Evolutionary conservation across 371 early-diverging fungal species (phyloP).

Genomic region (Syncephalastrum monosporum): DNA sequence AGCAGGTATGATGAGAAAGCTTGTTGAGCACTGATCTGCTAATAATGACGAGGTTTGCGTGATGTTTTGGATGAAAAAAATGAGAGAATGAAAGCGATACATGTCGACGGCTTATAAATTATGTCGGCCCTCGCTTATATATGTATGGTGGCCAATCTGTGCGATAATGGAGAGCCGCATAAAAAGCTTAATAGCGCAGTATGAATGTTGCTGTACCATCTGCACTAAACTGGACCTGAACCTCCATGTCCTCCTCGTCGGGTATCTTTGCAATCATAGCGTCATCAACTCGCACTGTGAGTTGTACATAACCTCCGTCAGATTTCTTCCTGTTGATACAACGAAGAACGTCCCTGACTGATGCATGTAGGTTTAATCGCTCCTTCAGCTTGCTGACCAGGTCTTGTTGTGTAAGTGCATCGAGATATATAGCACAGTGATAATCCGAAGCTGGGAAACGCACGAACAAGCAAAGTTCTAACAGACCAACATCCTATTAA

Average conservation of each 20-base stretch:
- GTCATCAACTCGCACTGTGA: constrained; percentile 48
- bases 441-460: constrained; percentile 41
- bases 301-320: constrained; percentile 3
- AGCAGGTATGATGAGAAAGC: too few species aligned
- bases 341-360: constrained; percentile 33
- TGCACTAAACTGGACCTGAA: constrained; percentile 40
- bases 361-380: constrained; percentile 27
- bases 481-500: too few species aligned
- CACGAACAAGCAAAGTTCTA: constrained; percentile 52
- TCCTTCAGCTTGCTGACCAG: constrained; percentile 28
- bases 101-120: too few species aligned
- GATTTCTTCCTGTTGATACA: constrained; percentile 30
- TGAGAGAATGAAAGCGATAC: too few species aligned
- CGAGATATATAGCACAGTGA: constrained; percentile 56
- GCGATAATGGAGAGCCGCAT: too few species aligned
- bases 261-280: constrained; percentile 47
- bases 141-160: too few species aligned
- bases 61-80: too few species aligned
- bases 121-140: too few species aligned
- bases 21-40: too few species aligned
- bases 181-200: constrained; percentile 30
- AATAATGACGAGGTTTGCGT: too few species aligned
- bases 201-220: constrained; percentile 45
- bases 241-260: constrained; percentile 56
- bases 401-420: constrained; percentile 40